phyloP scores from a whole-genome alignment of 2,329 filamentous ascomycete genomes.

The Cladophialophora carrionii region DNA sequence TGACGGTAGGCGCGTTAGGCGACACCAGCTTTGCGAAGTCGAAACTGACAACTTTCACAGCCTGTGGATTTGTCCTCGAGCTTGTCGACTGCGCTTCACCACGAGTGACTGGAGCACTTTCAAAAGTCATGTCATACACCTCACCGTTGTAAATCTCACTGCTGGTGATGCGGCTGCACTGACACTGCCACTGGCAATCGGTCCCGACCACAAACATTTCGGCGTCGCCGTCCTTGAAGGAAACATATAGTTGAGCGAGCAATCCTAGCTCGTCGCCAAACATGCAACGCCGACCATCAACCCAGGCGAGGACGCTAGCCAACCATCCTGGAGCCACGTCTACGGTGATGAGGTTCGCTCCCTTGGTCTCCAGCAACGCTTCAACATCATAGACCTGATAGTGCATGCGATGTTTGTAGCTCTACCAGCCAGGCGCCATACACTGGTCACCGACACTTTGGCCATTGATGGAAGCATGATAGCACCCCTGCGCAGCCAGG shows the following conservation, averaged over 20 bases:
- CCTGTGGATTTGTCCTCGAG: slow-evolving; percentile 43
- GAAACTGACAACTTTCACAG: slow-evolving; percentile 42
- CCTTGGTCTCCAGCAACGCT: slow-evolving; percentile 43
- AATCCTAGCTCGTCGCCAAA: slow-evolving; percentile 41
- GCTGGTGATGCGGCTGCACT: slow-evolving; percentile 35
- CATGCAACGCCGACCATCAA: slow-evolving; percentile 35
- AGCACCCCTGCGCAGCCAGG: slow-evolving; percentile 53
- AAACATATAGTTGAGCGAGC: slow-evolving; percentile 41
- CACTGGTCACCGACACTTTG: slow-evolving; percentile 46
- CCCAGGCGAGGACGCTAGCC: slow-evolving; percentile 43
- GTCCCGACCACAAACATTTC: slow-evolving; percentile 29
- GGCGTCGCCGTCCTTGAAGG: slow-evolving; percentile 28
- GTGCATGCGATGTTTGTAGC: slow-evolving; percentile 55
- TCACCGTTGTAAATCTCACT: slow-evolving; percentile 60
- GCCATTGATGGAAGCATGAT: slow-evolving; percentile 55
- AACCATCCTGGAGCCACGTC: slow-evolving; percentile 59
- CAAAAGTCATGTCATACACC: slow-evolving; percentile 51
- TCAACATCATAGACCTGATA: slow-evolving; percentile 61
- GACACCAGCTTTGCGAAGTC: slow-evolving; percentile 47
- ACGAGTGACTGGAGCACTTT: slow-evolving; percentile 40
- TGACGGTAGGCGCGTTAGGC: slow-evolving; percentile 53
- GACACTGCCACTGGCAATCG: slow-evolving; percentile 39
- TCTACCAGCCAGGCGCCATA: slow-evolving; percentile 58
- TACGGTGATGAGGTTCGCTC: slow-evolving; percentile 48
- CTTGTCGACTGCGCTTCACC: slow-evolving; percentile 39